Percentiles rank a stretch among this genome's conserved stretches.
phyloP scores from a whole-genome alignment of 768 basidiomycete genomes.

The Lactarius deliciosus region DNA sequence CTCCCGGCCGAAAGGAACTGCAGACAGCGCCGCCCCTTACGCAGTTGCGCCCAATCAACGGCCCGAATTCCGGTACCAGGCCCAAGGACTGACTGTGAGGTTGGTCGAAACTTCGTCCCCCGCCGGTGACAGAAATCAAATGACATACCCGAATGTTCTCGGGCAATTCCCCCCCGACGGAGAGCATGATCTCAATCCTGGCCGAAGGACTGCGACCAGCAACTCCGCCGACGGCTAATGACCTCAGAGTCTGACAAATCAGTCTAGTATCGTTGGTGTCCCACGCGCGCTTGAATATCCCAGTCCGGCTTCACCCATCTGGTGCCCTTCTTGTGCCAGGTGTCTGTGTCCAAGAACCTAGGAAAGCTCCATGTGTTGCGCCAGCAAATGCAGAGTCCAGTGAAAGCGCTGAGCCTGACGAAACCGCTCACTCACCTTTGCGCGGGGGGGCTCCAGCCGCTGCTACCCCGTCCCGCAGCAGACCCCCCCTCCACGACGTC shows the following conservation, averaged over 20 bases:
- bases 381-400: slow-evolving; percentile 8
- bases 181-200: slow-evolving; percentile 16
- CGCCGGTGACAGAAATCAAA: neutral
- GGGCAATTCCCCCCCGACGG: slow-evolving; percentile 1
- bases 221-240: slow-evolving; percentile 4
- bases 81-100: neutral
- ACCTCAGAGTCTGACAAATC: slow-evolving; percentile 3
- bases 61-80: neutral
- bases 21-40: slow-evolving; percentile 10
- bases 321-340: slow-evolving; percentile 3
- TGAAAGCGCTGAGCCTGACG: neutral
- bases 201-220: slow-evolving; percentile 26
- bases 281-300: neutral
- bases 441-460: neutral
- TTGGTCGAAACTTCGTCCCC: neutral
- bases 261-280: neutral
- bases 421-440: slow-evolving; percentile 21
- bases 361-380: slow-evolving; percentile 1
- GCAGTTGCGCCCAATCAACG: slow-evolving; percentile 3
- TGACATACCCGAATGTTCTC: slow-evolving; percentile 15
- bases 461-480: neutral
- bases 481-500: neutral
- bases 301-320: neutral
- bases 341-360: slow-evolving; percentile 6
- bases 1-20: slow-evolving; percentile 25